These are phyloP conservation scores for Ophiocordyceps australis DNA, from an alignment of 2,329 filamentous ascomycete species.

Conservation along the genomic window DNA sequence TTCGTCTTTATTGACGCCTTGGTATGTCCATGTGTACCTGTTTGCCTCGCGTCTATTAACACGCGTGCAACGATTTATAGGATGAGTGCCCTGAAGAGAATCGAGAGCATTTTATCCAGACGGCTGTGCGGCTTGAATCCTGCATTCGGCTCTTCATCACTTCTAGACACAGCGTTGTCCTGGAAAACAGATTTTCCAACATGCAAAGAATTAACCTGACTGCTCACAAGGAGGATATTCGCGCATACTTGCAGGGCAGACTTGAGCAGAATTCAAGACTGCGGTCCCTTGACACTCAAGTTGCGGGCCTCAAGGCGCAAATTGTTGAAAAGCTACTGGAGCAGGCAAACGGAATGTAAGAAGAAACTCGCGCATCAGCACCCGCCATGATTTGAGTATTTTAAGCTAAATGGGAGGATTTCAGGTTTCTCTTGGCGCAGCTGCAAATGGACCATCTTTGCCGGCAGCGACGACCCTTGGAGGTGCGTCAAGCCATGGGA, in stretches of 20 bases:
- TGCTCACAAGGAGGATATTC: conserved; percentile 2
- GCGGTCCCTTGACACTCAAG: conserved; percentile 1
- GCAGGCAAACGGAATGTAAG: conserved; percentile 3
- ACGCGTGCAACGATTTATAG: conserved; percentile 1
- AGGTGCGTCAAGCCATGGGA: conserved; percentile 2
- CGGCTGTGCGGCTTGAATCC: conserved; percentile 1
- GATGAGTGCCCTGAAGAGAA: conserved; percentile 3
- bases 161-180: conserved; percentile 1
- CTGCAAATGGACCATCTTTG: conserved; percentile 3
- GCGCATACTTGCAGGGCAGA: conserved; percentile 1
- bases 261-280: conserved; percentile 1
- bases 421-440: conserved; percentile 3
- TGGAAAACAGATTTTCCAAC: conserved; percentile 1
- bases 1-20: conserved; percentile 3
- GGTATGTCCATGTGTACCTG: conserved; percentile 1
- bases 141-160: conserved; percentile 2
- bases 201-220: conserved; percentile 1
- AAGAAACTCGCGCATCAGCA: neutral
- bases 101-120: conserved; percentile 1
- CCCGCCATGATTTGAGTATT: no score
- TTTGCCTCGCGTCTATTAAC: neutral
- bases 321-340: conserved; percentile 2
- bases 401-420: no score
- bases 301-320: neutral
- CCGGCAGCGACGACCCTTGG: conserved; percentile 1